Evolutionary conservation across 176 grass and related monocot genomes (phyloP).

Genomic region (Carex littledalei): DNA sequence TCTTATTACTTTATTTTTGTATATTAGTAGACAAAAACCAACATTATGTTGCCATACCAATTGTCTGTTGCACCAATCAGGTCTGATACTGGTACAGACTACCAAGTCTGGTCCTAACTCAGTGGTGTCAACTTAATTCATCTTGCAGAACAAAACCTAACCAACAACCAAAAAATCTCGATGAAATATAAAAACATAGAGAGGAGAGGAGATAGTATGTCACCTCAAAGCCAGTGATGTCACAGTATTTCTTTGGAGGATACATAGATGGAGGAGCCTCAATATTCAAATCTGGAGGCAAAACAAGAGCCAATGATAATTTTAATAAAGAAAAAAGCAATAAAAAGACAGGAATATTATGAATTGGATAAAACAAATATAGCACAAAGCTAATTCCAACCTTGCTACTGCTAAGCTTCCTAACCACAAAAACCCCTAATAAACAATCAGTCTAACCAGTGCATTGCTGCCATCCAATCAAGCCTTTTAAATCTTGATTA

Average conservation of each 20-base stretch:
- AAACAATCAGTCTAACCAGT: neutral
- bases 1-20: neutral
- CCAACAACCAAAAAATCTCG: neutral
- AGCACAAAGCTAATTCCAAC: neutral
- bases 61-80: neutral
- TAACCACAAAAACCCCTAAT: neutral
- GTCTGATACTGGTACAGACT: neutral
- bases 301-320: neutral
- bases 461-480: neutral
- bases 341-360: neutral
- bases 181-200: slow-evolving; percentile 2
- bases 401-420: neutral
- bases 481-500: neutral
- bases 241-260: slow-evolving; percentile 91
- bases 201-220: slow-evolving; percentile 6
- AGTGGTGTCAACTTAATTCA: slow-evolving; percentile 1
- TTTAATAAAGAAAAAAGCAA: neutral
- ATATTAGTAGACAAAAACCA: neutral
- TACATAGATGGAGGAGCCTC: slow-evolving; percentile 90
- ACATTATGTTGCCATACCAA: neutral
- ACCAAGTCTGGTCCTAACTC: neutral
- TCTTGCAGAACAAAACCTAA: neutral
- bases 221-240: slow-evolving; percentile 96
- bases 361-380: neutral
- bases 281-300: slow-evolving; percentile 70